Base-by-base conservation (phyloP, 2,329 filamentous ascomycete genomes). In the Cladobotryum mycophilum region DNA sequence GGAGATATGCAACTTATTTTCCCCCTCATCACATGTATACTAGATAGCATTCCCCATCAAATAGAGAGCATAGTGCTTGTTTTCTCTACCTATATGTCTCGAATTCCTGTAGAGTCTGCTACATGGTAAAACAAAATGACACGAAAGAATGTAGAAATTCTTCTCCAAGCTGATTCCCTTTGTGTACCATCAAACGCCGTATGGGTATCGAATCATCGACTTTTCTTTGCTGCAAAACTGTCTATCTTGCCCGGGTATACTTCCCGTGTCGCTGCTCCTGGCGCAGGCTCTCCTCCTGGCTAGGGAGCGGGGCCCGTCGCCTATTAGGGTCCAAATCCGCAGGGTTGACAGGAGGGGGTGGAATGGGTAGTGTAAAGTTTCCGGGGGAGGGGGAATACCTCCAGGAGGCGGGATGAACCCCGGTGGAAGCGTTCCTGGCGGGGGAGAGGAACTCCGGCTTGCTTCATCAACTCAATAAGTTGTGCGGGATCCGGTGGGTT, bases 251-350 rank as follows among this genome's bases (percentile, higher is more conserved):
- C 45, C 78, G 68, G 14, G 79, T 84, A 60, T 82, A 85, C 55
- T 83, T 76, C 3, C 81, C 81, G 48, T 74, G 74, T 50, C 78
- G 79, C 74, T 92, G 89, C 67, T 92, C 88, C 66, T 85, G 81
- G 58, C 84, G 80, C 59, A 95, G 69, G 59, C 87, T 91, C 64
- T 93, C 89, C 63, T 88, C 82, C 68, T 95, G 89, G 64, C 88
- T 91, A 0, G 89, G 89, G 41, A 95, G 69, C 8, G 88, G 89
- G 5, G 79, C 88, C 54, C 86, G 76, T 15, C 82, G 70, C 5
- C 69, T 64, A 34, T 61, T 67, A 18, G 60, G 62, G 52, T 67
- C 63, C 47, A 52, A 64, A 5, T 62, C 60, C 37, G 55, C 56
- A 15, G 67, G 64, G 17, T 71, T 67, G 55, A 73, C 64, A 49